These are phyloP conservation scores for Gardenia jasminoides DNA, from an alignment of 257 asterid species.

Conservation along the genomic window DNA sequence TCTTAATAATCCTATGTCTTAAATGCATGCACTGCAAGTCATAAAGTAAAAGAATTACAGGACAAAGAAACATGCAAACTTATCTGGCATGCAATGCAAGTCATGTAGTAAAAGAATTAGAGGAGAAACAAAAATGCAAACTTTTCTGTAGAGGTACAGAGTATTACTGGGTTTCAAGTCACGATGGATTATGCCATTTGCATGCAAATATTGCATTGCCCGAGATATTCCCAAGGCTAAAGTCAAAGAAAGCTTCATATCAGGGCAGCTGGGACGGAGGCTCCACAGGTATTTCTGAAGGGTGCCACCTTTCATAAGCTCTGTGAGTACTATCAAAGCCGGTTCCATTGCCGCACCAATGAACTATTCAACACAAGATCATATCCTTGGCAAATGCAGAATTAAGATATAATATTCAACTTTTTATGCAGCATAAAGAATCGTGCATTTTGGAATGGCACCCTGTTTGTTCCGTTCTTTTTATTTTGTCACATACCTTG, in stretches of 20 bases:
- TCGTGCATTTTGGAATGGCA: not conserved
- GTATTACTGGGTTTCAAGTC: conserved; percentile 65
- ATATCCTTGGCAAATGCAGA: conserved; percentile 20
- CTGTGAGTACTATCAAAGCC: conserved; percentile 51
- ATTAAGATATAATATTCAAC: not conserved
- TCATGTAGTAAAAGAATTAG: not conserved
- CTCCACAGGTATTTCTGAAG: conserved; percentile 60
- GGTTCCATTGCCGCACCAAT: conserved; percentile 58
- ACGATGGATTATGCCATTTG: conserved; percentile 53
- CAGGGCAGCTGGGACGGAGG: conserved; percentile 48
- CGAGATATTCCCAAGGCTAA: conserved; percentile 53
- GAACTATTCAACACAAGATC: conserved; percentile 38
- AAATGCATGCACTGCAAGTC: not conserved
- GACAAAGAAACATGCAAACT: not conserved
- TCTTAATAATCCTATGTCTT: not conserved
- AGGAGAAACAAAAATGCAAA: not conserved
- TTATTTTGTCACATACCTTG: conserved; percentile 35
- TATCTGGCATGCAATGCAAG: not conserved
- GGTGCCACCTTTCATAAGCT: conserved; percentile 63
- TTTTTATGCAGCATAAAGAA: not conserved
- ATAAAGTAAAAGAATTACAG: not conserved
- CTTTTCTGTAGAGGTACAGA: not conserved
- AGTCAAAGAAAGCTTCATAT: conserved; percentile 45
- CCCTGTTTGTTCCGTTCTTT: not conserved
- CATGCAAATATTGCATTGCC: conserved; percentile 67